Percentiles rank a stretch among this genome's conserved stretches.
Conservation (phyloP, 73 alveolate genomes). For the Stentor coeruleus region DNA sequence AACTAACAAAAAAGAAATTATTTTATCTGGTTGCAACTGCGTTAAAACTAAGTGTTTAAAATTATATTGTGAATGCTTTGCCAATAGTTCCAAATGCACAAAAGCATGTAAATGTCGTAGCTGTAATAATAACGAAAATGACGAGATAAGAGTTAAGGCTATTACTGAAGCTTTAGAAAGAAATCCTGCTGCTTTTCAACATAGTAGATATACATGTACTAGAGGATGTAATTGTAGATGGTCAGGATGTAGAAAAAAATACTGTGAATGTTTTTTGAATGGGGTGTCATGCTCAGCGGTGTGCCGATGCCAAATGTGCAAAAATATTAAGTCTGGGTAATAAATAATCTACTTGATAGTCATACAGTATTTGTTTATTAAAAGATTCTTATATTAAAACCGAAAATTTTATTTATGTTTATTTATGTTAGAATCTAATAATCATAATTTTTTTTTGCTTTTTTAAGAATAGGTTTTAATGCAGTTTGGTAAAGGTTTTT, state of each 20-base stretch:
- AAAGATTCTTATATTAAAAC: too few species aligned
- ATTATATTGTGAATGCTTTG: constrained; percentile 42
- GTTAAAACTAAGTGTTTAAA: constrained; percentile 34
- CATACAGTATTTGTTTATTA: too few species aligned
- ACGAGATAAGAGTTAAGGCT: constrained; percentile 32
- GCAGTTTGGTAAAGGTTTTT: too few species aligned
- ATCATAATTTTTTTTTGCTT: too few species aligned
- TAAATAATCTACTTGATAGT: too few species aligned
- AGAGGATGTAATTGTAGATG: constrained; percentile 65
- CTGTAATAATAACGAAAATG: constrained; percentile 37
- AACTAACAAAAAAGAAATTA: too few species aligned
- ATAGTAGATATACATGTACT: constrained; percentile 14
- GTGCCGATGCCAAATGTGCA: constrained; percentile 29
- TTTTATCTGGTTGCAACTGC: constrained; percentile 29
- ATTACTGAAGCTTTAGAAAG: constrained; percentile 30
- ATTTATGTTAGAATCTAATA: too few species aligned
- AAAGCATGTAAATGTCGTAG: constrained; percentile 36
- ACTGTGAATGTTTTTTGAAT: constrained; percentile 58
- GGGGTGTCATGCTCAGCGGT: constrained; percentile 50
- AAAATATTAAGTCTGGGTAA: too few species aligned
- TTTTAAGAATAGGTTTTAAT: too few species aligned
- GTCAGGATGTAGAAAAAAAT: constrained; percentile 65
- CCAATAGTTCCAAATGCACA: constrained; percentile 27
- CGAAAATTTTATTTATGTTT: too few species aligned
- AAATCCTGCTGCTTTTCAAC: constrained; percentile 37